Conservation (phyloP, 306 rosid genomes). For the Quercus engelmannii region DNA sequence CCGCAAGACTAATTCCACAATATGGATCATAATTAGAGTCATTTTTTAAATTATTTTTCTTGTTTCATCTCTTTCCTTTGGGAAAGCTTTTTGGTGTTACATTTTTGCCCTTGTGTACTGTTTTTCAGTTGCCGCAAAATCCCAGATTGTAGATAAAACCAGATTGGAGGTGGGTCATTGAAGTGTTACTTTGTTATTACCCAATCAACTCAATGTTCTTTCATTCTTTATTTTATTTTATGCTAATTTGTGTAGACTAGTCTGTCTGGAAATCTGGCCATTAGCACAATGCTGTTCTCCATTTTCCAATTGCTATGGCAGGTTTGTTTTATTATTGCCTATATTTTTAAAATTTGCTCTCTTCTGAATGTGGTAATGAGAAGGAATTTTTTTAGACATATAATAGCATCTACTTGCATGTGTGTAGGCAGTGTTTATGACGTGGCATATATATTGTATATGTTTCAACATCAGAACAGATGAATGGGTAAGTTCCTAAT, state of each 20-base stretch:
- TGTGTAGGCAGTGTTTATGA: conserved; percentile 30
- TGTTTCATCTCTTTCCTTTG: background rate
- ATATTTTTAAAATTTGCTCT: background rate
- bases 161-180: conserved; percentile 24
- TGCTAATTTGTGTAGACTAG: conserved; percentile 20
- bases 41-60: background rate
- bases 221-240: background rate
- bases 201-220: background rate
- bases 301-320: conserved; percentile 46
- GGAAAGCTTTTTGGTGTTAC: background rate
- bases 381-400: background rate
- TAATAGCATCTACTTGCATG: background rate
- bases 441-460: conserved; percentile 46
- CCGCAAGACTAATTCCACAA: background rate
- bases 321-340: conserved; percentile 19
- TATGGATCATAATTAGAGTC: background rate
- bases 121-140: conserved; percentile 23
- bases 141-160: conserved; percentile 11
- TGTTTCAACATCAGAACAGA: conserved; percentile 47
- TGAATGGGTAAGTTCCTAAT: conserved; percentile 48
- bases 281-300: conserved; percentile 36
- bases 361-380: background rate
- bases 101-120: background rate
- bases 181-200: background rate
- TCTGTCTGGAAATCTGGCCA: conserved; percentile 31